Conservation (phyloP, 176 grass and related monocot genomes). For the Bonia amplexicaulis region DNA sequence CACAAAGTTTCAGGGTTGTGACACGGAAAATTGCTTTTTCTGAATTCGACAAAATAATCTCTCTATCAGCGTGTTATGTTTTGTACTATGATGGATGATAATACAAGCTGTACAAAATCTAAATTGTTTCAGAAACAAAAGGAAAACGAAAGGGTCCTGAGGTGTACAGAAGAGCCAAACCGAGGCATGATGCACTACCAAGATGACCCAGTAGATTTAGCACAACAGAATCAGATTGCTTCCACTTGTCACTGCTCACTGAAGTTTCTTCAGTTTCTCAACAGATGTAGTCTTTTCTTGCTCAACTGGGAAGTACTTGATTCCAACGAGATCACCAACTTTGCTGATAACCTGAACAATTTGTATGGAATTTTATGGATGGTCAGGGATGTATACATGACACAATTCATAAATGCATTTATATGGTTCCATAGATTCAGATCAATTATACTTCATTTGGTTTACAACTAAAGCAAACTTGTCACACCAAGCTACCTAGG, state of each 20-base stretch:
- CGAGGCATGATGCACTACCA: slow-evolving; percentile 7
- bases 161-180: slow-evolving; percentile 30
- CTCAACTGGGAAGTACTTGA: slow-evolving; percentile 90
- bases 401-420: not conserved
- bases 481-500: not conserved
- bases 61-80: slow-evolving; percentile 14
- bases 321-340: slow-evolving; percentile 90
- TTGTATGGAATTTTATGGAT: slow-evolving; percentile 9
- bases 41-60: slow-evolving; percentile 24
- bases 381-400: not conserved
- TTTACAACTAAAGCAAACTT: slow-evolving; percentile 3
- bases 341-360: slow-evolving; percentile 87
- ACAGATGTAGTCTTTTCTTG: slow-evolving; percentile 45
- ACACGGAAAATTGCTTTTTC: slow-evolving; percentile 26
- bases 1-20: not conserved
- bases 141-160: slow-evolving; percentile 2
- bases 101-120: slow-evolving; percentile 48
- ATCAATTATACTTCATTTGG: not conserved
- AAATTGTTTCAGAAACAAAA: slow-evolving; percentile 25
- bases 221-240: slow-evolving; percentile 26
- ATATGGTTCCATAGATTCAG: not conserved
- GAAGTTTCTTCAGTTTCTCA: slow-evolving; percentile 67
- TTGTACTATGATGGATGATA: slow-evolving; percentile 29
- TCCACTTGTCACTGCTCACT: slow-evolving; percentile 26
- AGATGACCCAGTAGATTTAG: slow-evolving; percentile 27